Conservation (phyloP, 2,329 filamentous ascomycete genomes). For the Tolypocladium tropicale region DNA sequence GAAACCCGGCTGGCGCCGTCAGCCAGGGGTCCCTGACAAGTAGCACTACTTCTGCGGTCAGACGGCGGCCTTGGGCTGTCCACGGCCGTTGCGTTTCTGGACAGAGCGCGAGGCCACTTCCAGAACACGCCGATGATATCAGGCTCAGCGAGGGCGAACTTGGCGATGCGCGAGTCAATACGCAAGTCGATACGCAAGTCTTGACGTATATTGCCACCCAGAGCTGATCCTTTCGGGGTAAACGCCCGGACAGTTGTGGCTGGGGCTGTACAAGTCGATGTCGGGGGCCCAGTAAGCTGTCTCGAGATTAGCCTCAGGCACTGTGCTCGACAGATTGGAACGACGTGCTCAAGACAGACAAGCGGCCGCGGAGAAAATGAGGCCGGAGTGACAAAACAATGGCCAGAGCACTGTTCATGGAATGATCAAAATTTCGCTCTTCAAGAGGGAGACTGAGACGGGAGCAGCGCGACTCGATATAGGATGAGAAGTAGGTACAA, state of each 20-base stretch:
- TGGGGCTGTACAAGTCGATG: not conserved
- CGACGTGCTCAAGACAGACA: no score
- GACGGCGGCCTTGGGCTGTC: conserved; percentile 19
- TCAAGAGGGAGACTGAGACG: not conserved
- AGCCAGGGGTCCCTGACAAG: conserved; percentile 19
- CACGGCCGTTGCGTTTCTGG: conserved; percentile 7
- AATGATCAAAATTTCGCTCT: not conserved
- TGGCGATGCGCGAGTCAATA: not conserved
- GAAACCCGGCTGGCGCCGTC: conserved; percentile 20
- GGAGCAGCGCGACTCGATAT: not conserved
- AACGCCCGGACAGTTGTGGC: not conserved
- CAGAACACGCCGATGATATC: not conserved
- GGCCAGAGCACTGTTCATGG: not conserved
- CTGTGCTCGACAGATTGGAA: no score
- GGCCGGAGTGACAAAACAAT: not conserved
- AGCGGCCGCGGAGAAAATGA: no score
- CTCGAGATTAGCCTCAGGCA: not conserved
- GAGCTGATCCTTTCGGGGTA: not conserved
- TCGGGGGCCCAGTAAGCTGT: not conserved
- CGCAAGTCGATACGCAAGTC: no score
- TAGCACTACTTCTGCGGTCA: conserved; percentile 23
- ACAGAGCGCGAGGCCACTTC: not conserved
- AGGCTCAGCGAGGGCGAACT: not conserved
- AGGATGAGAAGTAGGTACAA: not conserved
- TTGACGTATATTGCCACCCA: not conserved